Evolutionary conservation across 1,284 basidiomycete species (phyloP).

Genomic region (Pyrrhoderma lamaoense): DNA sequence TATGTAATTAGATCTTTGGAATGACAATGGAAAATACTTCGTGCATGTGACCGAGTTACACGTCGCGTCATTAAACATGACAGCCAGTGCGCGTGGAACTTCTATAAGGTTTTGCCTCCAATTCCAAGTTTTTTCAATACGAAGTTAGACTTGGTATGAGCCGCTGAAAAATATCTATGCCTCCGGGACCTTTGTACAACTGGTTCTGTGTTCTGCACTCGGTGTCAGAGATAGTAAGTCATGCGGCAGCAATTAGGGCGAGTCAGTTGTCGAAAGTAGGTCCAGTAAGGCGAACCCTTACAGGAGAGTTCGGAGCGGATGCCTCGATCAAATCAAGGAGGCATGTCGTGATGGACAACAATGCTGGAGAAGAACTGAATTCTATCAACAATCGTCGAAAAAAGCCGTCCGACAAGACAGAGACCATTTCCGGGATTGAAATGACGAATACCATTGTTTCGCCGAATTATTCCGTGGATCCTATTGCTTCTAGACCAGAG

Average conservation of each 20-base stretch:
- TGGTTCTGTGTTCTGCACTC: conserved; percentile 61
- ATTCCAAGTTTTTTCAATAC: neutral
- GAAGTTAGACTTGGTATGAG: neutral
- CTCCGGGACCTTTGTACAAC: conserved; percentile 57
- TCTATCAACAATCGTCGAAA: neutral
- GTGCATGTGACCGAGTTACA: no score
- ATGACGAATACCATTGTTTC: no score
- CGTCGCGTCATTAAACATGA: no score
- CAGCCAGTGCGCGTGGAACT: no score
- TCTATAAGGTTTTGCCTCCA: neutral
- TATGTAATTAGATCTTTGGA: no score
- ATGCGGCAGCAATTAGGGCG: conserved; percentile 52
- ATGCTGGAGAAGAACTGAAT: neutral
- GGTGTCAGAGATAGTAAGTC: conserved; percentile 47
- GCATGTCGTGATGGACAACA: no score
- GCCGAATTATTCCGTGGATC: no score
- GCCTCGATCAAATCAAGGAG: no score
- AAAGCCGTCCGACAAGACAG: neutral
- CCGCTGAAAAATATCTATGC: conserved; percentile 7
- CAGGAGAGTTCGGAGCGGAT: no score
- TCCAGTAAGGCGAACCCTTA: neutral
- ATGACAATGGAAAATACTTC: no score
- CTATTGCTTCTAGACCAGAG: no score
- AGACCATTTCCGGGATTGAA: no score
- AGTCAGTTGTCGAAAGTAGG: conserved; percentile 33